Base-by-base conservation (phyloP, 768 basidiomycete species). In the Panaeolus papilionaceus region DNA sequence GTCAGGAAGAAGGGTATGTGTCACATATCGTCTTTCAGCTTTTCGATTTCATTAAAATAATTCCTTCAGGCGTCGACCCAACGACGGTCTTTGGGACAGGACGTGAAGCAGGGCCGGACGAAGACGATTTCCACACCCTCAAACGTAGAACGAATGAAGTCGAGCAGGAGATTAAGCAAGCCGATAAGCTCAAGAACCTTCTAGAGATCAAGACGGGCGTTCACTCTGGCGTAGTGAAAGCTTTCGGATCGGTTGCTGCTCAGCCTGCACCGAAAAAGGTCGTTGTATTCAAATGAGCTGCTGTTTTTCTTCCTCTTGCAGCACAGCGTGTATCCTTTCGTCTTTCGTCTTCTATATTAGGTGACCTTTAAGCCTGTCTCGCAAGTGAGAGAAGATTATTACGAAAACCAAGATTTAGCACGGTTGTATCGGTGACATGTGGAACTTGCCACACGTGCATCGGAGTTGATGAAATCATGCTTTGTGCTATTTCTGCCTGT, bases 121-220 rank as follows among this genome's bases (percentile, higher is more conserved):
- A 98, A 77, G 96, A 98, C 74, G 96, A 98, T 75, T 98, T 96
- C 79, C 95, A 96, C 76, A 82, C 83, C 0, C 85, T 95, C 76
- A 91, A 90, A 75, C 86, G 94, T 51, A 85, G 80, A 64, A 86
- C 82, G 54, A 79, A 76, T 10, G 88, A 90, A 67, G 81, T 93
- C 0, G 88, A 92, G 37, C 82, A 78, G 37, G 86, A 88, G 33
- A 89, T 91, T 72, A 87, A 84, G 71, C 76, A 73, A 51, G 81
- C 83, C 63, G 82, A 82, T 33, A 84, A 79, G 68, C 47, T 70
- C 38, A 86, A 79, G 75, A 81, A 81, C 61, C 70, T 70, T 68
- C 75, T 82, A 0, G 82, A 83, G 63, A 75, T 86, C 33, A 83
- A 79, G 70, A 76, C 81, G 2, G 87, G 83, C 14, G 79, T 77